Evolutionary conservation across 371 early-diverging fungal genomes (phyloP).

Genomic region (Dinochytrium kinnereticum): DNA sequence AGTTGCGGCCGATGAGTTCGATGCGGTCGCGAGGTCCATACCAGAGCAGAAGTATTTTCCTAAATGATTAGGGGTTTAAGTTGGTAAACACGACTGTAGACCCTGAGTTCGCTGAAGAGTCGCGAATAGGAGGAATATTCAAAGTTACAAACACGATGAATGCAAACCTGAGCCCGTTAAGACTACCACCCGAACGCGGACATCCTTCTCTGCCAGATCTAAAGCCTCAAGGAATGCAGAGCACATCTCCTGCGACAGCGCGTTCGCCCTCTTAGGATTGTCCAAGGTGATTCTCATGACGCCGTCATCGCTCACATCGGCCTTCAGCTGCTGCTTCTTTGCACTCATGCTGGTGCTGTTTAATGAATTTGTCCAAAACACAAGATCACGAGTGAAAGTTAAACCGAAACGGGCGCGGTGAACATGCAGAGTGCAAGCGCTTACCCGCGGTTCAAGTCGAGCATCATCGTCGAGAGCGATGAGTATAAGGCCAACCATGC

Average conservation of each 20-base stretch:
- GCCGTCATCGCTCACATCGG: neutral
- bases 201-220: conserved; percentile 54
- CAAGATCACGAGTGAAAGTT: neutral
- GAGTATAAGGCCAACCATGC: conserved; percentile 66
- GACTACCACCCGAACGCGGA: conserved; percentile 61
- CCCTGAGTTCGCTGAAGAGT: too few species aligned
- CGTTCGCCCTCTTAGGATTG: conserved; percentile 58
- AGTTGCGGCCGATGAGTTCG: conserved; percentile 37
- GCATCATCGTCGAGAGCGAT: conserved; percentile 19
- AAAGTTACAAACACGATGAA: too few species aligned
- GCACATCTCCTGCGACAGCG: conserved; percentile 63
- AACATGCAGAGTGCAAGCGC: neutral
- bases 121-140: too few species aligned
- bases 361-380: too few species aligned
- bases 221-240: conserved; percentile 52
- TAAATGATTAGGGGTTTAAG: too few species aligned
- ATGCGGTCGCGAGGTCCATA: conserved; percentile 60
- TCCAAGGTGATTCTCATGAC: conserved; percentile 30
- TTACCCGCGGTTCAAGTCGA: conserved; percentile 22
- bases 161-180: conserved; percentile 67
- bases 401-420: neutral
- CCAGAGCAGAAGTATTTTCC: conserved; percentile 78
- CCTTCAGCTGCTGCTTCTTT: conserved; percentile 1
- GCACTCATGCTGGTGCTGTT: too few species aligned
- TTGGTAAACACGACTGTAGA: too few species aligned